These are phyloP conservation scores for Tolypocladium amazonense DNA, from an alignment of 2,329 filamentous ascomycete species.

Conservation along the genomic window DNA sequence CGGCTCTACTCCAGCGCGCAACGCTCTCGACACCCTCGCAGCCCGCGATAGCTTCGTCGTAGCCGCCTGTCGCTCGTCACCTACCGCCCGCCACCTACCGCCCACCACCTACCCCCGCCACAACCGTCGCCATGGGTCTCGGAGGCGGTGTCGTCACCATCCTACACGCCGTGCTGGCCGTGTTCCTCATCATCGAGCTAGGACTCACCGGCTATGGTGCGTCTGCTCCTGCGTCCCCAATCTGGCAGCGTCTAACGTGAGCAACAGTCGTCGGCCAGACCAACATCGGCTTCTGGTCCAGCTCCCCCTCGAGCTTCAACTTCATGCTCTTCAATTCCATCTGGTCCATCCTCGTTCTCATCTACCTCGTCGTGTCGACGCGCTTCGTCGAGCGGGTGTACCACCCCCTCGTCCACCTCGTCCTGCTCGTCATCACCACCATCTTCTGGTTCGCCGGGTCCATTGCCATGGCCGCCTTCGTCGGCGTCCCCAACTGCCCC, in stretches of 20 bases:
- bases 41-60: neutral
- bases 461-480: constrained; percentile 59
- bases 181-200: constrained; percentile 65
- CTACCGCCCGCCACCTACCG: no score
- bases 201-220: constrained; percentile 65
- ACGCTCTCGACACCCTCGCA: neutral
- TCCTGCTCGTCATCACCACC: constrained; percentile 60
- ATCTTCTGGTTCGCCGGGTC: constrained; percentile 88
- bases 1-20: neutral
- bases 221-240: constrained; percentile 10
- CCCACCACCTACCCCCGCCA: neutral
- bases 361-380: constrained; percentile 60
- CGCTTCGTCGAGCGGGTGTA: constrained; percentile 49
- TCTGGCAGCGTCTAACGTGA: neutral
- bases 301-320: constrained; percentile 47
- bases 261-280: constrained; percentile 5
- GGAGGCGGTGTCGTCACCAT: constrained; percentile 41
- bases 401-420: constrained; percentile 55
- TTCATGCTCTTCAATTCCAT: constrained; percentile 73
- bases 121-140: constrained; percentile 33
- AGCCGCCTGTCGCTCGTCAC: no score
- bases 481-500: constrained; percentile 40
- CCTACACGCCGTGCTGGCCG: constrained; percentile 53
- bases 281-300: neutral
- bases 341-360: constrained; percentile 64